phyloP scores from a whole-genome alignment of 1,139 yeast genomes.

The Nakaseomyces delphensis region DNA sequence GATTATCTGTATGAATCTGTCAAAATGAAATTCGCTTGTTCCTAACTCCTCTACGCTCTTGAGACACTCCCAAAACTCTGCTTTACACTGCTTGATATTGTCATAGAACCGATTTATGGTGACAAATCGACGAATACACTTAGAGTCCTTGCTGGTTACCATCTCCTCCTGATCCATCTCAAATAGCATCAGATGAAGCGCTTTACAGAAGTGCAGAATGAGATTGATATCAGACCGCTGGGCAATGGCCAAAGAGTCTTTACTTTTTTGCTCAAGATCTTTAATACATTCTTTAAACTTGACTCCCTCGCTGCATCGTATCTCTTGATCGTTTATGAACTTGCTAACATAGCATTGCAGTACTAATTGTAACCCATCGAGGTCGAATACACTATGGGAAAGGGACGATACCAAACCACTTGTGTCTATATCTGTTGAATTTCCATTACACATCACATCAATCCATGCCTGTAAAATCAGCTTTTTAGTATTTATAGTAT shows the following conservation, averaged over 20 bases:
- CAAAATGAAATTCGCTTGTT: background rate
- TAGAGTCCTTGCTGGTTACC: background rate
- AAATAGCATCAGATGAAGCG: background rate
- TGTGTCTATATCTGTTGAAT: background rate
- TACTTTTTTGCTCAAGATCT: background rate
- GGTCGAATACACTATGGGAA: background rate
- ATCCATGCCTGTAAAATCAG: background rate
- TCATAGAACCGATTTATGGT: background rate
- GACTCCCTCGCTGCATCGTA: background rate
- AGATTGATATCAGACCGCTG: constrained; percentile 3
- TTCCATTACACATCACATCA: background rate
- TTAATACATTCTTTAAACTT: background rate
- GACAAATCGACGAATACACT: background rate
- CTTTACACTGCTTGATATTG: background rate
- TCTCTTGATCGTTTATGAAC: background rate
- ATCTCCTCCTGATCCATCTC: constrained; percentile 2
- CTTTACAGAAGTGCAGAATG: background rate
- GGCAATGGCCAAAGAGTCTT: background rate
- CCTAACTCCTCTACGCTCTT: constrained; percentile 4
- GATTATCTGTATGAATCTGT: background rate
- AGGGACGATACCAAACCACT: background rate
- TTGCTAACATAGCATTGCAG: background rate
- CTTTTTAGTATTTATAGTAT: background rate
- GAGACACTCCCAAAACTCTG: constrained; percentile 4
- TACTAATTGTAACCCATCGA: background rate